These are phyloP conservation scores for Quercus tomentella DNA, from an alignment of 331 rosid genomes.

Conservation along the genomic window DNA sequence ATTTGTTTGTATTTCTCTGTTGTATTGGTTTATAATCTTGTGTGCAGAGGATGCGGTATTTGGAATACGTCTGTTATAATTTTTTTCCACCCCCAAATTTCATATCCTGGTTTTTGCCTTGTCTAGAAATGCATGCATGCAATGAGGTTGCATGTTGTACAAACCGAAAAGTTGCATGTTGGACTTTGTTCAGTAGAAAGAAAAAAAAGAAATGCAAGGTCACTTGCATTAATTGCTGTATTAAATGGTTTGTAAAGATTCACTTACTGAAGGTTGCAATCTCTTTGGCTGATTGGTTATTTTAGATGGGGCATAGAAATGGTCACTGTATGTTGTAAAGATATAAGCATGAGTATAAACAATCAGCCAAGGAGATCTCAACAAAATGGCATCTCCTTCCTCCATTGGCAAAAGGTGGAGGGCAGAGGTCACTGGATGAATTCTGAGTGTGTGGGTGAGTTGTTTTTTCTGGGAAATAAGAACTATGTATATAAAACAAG, in stretches of 20 bases:
- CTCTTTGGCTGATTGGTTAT: background rate
- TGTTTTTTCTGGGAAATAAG: too few species aligned
- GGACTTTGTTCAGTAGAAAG: background rate
- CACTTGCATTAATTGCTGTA: background rate
- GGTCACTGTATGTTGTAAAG: background rate
- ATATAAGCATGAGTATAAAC: background rate
- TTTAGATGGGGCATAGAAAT: background rate
- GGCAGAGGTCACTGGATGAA: background rate
- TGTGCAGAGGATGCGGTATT: background rate
- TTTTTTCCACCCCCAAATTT: background rate
- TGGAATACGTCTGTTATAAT: background rate
- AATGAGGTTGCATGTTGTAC: background rate
- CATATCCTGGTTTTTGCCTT: background rate
- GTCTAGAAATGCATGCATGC: background rate
- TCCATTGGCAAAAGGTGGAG: background rate
- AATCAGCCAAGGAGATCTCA: background rate
- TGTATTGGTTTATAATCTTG: too few species aligned
- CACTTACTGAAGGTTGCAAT: background rate
- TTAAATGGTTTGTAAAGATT: background rate
- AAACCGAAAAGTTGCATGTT: background rate
- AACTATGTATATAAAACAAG: background rate
- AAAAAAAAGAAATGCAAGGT: background rate
- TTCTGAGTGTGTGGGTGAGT: background rate
- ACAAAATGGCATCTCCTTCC: background rate
- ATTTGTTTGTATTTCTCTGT: too few species aligned